Conservation (phyloP, 2,329 filamentous ascomycete species). For the Cordyceps javanica region DNA sequence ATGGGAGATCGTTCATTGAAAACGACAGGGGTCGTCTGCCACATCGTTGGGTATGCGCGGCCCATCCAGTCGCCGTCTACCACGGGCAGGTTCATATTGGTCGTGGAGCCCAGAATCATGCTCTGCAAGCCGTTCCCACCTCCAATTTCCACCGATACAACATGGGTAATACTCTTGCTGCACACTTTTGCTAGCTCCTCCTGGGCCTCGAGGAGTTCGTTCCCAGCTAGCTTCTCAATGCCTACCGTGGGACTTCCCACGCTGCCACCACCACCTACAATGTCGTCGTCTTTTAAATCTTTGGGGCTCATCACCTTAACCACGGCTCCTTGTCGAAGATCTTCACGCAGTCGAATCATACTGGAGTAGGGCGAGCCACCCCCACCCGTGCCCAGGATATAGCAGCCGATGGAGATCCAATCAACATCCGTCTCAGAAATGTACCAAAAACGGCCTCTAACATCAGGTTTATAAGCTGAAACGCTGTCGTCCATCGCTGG, state of each 20-base stretch:
- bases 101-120: constrained; percentile 48
- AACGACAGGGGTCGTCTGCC: constrained; percentile 49
- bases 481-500: constrained; percentile 26
- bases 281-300: constrained; percentile 43
- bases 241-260: constrained; percentile 55
- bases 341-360: constrained; percentile 44
- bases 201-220: constrained; percentile 48
- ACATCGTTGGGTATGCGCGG: constrained; percentile 47
- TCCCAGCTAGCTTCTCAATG: constrained; percentile 53
- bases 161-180: constrained; percentile 42
- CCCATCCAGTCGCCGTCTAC: constrained; percentile 55
- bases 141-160: constrained; percentile 61
- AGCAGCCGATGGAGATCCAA: constrained; percentile 53
- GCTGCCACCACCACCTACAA: constrained; percentile 50
- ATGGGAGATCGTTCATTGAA: constrained; percentile 42
- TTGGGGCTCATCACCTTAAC: constrained; percentile 46
- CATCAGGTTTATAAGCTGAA: constrained; percentile 40
- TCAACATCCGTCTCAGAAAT: constrained; percentile 51
- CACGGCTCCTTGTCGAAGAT: constrained; percentile 42
- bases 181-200: constrained; percentile 47
- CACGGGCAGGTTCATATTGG: constrained; percentile 43
- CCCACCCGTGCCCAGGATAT: constrained; percentile 56
- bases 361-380: constrained; percentile 49
- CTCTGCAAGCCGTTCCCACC: constrained; percentile 58
- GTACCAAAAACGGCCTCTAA: constrained; percentile 48